Base-by-base conservation (phyloP, 352 stramenopile species). In the Globisporangium cylindrosporum region DNA sequence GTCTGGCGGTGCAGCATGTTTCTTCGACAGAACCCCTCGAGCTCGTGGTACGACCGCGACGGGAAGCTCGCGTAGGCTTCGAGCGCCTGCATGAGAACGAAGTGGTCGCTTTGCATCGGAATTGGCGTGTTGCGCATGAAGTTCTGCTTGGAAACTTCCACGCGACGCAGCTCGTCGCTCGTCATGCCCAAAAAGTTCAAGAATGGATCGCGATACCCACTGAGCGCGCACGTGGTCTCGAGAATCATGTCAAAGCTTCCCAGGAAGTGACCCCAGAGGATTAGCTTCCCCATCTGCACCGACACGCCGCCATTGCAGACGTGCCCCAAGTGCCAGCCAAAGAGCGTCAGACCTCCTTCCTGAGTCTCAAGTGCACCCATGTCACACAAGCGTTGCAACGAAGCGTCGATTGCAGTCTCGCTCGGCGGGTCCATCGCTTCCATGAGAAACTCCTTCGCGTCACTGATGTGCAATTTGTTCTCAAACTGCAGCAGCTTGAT, bases 381-480 rank as follows among this genome's bases (percentile, higher is more conserved):
- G 38, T 88, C 78, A 56, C 84, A 72, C 22, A 98, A 74, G 1
- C 96, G 79, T 36, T 96, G 85, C 14, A 99, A 75, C 18, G 95
- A 93, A 55, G 91, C 93, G 61, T 97, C 84, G 43, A 99, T 95
- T 4, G 91, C 82, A 3, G 90, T 83, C n/a, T 92, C 81, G 12
- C 83, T 91, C 0, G 97, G 97, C 18, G 97, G 91, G 64, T 99
- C 90, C 63, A 99, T 91, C 10, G 95, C 97, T 36, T 97, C 81
- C 25, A 84, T 66, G 25, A 99, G 72, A 67, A 99, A 99, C 22
- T 79, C 74, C 66, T 90, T 91, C 15, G 80, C 79, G 54, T 89
- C 75, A 34, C 71, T 67, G 55, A 92, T 90, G 41, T 86, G 74
- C 4, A 93, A 76, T 71, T 92, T 91, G 66, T 89, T 82, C 25